A percentile compares a stretch with the other conserved stretches of the same genome.
Conservation (phyloP, 2,329 filamentous ascomycete genomes). For the Botrytis byssoidea region DNA sequence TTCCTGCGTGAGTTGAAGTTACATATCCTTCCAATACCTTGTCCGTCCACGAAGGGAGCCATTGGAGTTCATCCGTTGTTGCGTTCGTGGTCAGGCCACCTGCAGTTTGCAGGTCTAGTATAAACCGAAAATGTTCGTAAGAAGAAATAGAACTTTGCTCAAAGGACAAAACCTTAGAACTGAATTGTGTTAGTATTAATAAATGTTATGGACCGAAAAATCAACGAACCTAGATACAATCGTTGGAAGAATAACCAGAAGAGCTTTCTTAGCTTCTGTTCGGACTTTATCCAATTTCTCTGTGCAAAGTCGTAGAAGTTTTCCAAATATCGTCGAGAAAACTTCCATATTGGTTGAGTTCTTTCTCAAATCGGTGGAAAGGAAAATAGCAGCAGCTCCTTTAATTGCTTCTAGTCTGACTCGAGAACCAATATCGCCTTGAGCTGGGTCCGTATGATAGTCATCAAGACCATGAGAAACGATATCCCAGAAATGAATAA, state of each 20-base stretch:
- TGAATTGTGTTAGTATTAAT: background rate
- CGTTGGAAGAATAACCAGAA: constrained; percentile 43
- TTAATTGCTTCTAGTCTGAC: constrained; percentile 77
- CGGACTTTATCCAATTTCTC: constrained; percentile 92
- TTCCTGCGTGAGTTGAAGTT: constrained; percentile 74
- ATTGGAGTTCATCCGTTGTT: constrained; percentile 17
- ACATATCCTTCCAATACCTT: constrained; percentile 65
- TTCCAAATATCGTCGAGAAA: constrained; percentile 25
- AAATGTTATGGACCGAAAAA: background rate
- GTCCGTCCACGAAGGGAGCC: constrained; percentile 35
- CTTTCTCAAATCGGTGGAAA: constrained; percentile 15
- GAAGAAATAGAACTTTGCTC: constrained; percentile 20
- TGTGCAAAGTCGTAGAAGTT: constrained; percentile 65
- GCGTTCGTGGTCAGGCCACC: constrained; percentile 21
- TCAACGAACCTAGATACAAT: constrained; percentile 12
- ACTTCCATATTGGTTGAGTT: constrained; percentile 18
- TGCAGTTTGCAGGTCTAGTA: constrained; percentile 27
- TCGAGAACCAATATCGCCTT: constrained; percentile 86
- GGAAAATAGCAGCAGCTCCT: constrained; percentile 55
- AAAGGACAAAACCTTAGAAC: background rate
- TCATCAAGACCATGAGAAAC: constrained; percentile 69
- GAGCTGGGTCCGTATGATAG: constrained; percentile 79
- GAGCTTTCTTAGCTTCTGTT: constrained; percentile 57
- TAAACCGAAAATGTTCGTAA: constrained; percentile 28
- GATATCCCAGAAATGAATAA: constrained; percentile 27